Evolutionary conservation across 23 red algal species (phyloP).

Genomic region (Agarophyton chilense): DNA sequence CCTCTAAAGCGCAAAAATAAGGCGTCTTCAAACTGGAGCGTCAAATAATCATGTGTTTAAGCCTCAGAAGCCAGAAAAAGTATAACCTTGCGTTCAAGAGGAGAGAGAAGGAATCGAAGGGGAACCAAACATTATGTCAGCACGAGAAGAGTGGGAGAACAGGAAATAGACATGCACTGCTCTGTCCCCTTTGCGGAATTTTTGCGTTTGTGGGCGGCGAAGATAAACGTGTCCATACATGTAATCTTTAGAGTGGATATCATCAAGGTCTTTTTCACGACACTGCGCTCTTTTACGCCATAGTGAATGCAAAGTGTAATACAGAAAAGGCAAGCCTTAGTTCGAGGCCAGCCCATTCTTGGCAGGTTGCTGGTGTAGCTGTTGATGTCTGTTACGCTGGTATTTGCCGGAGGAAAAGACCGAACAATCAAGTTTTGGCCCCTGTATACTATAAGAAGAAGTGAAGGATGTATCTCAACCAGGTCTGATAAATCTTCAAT

Average conservation of each 20-base stretch:
- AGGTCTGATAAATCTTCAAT: slow-evolving; percentile 24
- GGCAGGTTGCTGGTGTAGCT: slow-evolving; percentile 31
- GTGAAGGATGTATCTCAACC: slow-evolving; percentile 9
- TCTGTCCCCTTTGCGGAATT: slow-evolving; percentile 85
- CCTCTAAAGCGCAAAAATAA: slow-evolving; percentile 62
- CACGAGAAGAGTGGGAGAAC: background rate
- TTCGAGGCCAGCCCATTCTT: slow-evolving; percentile 61
- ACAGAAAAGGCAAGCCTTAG: background rate
- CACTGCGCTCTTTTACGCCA: background rate
- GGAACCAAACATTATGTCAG: background rate
- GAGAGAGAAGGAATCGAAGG: slow-evolving; percentile 24
- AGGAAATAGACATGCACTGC: slow-evolving; percentile 44
- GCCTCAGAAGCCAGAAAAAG: background rate
- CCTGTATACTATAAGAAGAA: slow-evolving; percentile 21
- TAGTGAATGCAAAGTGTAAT: background rate
- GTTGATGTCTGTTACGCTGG: slow-evolving; percentile 49
- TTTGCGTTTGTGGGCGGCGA: slow-evolving; percentile 78
- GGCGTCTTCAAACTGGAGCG: slow-evolving; percentile 75
- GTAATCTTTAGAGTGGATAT: slow-evolving; percentile 87
- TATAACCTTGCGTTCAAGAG: slow-evolving; percentile 42
- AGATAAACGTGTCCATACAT: slow-evolving; percentile 73
- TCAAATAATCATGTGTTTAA: slow-evolving; percentile 60
- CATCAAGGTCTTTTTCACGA: slow-evolving; percentile 69
- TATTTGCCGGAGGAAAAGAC: slow-evolving; percentile 59
- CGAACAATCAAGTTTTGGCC: slow-evolving; percentile 74